Evolutionary conservation across 2,329 filamentous ascomycete species (phyloP).

Genomic region (Pseudogymnoascus sp.): DNA sequence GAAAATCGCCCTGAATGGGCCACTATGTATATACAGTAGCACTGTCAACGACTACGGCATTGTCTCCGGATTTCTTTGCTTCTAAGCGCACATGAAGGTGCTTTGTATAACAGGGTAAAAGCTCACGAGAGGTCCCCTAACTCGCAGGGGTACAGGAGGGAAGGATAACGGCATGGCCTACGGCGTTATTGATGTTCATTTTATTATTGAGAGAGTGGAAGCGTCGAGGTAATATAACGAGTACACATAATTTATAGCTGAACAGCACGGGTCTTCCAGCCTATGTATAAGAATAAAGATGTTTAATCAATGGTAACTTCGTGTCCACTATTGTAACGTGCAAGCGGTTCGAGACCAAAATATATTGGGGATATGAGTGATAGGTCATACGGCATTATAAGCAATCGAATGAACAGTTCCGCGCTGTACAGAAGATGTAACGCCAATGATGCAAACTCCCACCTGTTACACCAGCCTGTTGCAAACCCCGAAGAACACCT

Average conservation of each 20-base stretch:
- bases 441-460: neutral
- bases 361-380: neutral
- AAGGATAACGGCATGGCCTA: neutral
- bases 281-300: conserved; percentile 5
- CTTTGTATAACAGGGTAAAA: conserved; percentile 11
- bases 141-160: neutral
- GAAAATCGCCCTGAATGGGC: neutral
- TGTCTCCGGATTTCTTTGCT: conserved; percentile 8
- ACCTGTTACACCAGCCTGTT: neutral
- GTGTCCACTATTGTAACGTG: neutral
- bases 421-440: neutral
- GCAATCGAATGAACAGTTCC: neutral
- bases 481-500: neutral
- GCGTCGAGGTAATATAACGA: neutral
- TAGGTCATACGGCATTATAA: conserved; percentile 1
- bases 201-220: neutral
- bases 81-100: neutral
- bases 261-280: neutral
- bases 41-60: conserved; percentile 4
- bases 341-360: neutral
- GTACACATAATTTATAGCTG: conserved; percentile 7
- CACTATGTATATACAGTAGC: conserved; percentile 10
- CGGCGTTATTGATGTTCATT: conserved; percentile 8
- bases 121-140: neutral
- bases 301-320: neutral